These are phyloP conservation scores for Fusarium sp. DNA, from an alignment of 2,329 filamentous ascomycete genomes.

Conservation along the genomic window DNA sequence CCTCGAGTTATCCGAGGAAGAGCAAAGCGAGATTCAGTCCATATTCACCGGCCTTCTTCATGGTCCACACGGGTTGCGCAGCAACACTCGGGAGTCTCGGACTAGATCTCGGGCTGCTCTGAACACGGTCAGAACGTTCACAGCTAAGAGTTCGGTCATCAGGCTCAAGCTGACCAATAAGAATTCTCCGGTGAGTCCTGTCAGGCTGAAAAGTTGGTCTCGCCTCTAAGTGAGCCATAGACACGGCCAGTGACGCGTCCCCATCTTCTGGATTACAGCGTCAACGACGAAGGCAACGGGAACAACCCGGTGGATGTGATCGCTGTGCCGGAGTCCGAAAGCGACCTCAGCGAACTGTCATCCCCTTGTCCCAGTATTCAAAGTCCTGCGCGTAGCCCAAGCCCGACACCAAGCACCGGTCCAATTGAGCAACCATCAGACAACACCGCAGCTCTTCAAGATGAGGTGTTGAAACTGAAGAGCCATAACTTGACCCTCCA, in stretches of 20 bases:
- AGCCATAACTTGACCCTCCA: background rate
- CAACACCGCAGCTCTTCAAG: background rate
- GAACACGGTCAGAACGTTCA: background rate
- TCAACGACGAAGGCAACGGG: no score
- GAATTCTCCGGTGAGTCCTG: background rate
- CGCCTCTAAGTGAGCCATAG: background rate
- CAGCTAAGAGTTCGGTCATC: background rate
- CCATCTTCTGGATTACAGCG: no score
- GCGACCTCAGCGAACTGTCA: background rate
- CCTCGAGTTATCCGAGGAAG: background rate
- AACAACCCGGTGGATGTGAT: background rate
- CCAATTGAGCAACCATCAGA: background rate
- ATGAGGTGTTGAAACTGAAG: background rate
- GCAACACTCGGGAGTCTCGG: no score
- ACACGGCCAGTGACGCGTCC: background rate
- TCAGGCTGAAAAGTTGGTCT: background rate
- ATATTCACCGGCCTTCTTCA: background rate
- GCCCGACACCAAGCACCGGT: background rate
- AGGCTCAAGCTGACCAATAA: background rate
- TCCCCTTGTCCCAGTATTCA: background rate
- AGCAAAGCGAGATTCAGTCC: background rate
- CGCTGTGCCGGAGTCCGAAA: background rate
- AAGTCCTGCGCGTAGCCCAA: background rate
- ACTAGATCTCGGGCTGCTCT: background rate
- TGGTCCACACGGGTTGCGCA: background rate